A percentile compares a stretch with the other conserved stretches of the same genome.
Evolutionary conservation across 2,329 filamentous ascomycete genomes (phyloP).

Genomic region (Teratosphaeria viscida): DNA sequence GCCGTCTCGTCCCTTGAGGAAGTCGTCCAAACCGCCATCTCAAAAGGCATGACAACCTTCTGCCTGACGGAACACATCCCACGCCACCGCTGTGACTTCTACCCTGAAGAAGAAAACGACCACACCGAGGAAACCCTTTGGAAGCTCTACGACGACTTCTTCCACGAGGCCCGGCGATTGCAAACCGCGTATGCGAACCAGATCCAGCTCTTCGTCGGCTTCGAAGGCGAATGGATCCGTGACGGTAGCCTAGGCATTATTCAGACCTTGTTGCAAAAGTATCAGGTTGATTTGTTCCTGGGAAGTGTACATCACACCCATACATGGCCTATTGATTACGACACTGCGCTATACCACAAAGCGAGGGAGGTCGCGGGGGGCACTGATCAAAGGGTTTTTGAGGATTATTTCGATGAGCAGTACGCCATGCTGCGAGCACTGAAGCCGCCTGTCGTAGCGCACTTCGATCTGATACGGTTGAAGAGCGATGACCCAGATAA

Average conservation of each 20-base stretch:
- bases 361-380: slow-evolving; percentile 50
- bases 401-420: slow-evolving; percentile 82
- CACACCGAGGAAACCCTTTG: slow-evolving; percentile 37
- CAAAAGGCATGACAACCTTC: slow-evolving; percentile 68
- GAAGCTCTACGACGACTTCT: slow-evolving; percentile 57
- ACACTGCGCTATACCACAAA: slow-evolving; percentile 53
- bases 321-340: slow-evolving; percentile 81
- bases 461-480: slow-evolving; percentile 85
- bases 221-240: slow-evolving; percentile 89
- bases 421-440: slow-evolving; percentile 65
- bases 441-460: slow-evolving; percentile 70
- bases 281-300: slow-evolving; percentile 77
- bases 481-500: slow-evolving; percentile 59
- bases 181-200: slow-evolving; percentile 55
- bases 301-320: slow-evolving; percentile 87
- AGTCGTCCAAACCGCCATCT: slow-evolving; percentile 68
- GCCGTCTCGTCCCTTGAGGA: slow-evolving; percentile 77
- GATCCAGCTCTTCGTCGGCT: slow-evolving; percentile 76
- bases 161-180: slow-evolving; percentile 63
- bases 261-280: slow-evolving; percentile 44
- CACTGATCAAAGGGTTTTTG: slow-evolving; percentile 63
- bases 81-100: slow-evolving; percentile 66
- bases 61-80: slow-evolving; percentile 95
- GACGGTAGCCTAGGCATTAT: slow-evolving; percentile 54
- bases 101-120: slow-evolving; percentile 63